These are phyloP conservation scores for Ceratocystis ficicola DNA, from an alignment of 2,329 filamentous ascomycete genomes.

Conservation along the genomic window DNA sequence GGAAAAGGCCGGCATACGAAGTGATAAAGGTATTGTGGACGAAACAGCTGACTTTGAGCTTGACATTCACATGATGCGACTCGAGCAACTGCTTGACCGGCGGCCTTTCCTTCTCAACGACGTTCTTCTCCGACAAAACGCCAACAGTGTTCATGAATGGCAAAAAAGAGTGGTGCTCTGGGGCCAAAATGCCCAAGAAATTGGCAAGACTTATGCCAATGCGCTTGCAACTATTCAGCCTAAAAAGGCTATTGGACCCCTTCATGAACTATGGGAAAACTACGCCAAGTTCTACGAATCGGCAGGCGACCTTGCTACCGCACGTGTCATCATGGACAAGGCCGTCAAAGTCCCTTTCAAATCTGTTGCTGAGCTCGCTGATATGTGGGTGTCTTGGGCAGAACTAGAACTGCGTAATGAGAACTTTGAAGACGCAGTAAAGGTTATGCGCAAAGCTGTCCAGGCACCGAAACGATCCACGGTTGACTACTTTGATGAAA, in stretches of 20 bases:
- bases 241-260: constrained; percentile 85
- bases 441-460: constrained; percentile 93
- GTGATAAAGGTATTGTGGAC: constrained; percentile 66
- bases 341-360: constrained; percentile 97
- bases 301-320: constrained; percentile 70
- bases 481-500: constrained; percentile 98
- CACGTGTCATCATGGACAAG: constrained; percentile 91
- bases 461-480: constrained; percentile 95
- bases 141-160: constrained; percentile 93
- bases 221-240: constrained; percentile 88
- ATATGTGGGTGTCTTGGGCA: constrained; percentile 99
- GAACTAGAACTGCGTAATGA: constrained; percentile 95
- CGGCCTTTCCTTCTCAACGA: constrained; percentile 94
- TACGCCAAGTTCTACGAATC: constrained; percentile 96
- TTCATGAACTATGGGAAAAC: constrained; percentile 90
- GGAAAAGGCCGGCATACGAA: constrained; percentile 68
- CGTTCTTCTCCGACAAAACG: constrained; percentile 86
- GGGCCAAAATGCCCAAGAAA: constrained; percentile 83
- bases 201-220: constrained; percentile 87
- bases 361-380: constrained; percentile 88
- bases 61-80: constrained; percentile 93
- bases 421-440: constrained; percentile 87
- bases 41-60: constrained; percentile 85
- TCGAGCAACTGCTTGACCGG: constrained; percentile 95
- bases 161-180: constrained; percentile 91